phyloP scores from a whole-genome alignment of 176 grass and related monocot genomes.

The Dactylis glomerata region DNA sequence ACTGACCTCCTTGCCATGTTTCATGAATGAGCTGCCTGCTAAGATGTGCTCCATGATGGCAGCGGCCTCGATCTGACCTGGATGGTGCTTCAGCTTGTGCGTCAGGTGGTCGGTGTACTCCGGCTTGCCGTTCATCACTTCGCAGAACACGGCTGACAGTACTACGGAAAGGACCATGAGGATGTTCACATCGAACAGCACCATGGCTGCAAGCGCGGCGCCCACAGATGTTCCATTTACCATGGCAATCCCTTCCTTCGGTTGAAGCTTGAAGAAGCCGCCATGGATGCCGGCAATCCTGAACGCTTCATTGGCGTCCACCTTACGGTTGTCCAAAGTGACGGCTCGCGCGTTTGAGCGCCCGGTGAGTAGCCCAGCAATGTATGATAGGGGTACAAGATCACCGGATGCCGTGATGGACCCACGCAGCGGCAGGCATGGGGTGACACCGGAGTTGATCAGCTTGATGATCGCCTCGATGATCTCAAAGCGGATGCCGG shows the following conservation, averaged over 20 bases:
- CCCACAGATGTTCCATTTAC: conserved; percentile 91
- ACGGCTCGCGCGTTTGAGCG: conserved; percentile 59
- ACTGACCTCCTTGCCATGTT: conserved; percentile 67
- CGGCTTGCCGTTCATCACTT: conserved; percentile 88
- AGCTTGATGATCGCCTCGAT: conserved; percentile 66
- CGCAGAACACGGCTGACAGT: conserved; percentile 69
- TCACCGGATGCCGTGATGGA: conserved; percentile 81
- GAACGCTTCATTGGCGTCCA: conserved; percentile 71
- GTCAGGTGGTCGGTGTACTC: conserved; percentile 89
- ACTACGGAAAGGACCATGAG: conserved; percentile 67
- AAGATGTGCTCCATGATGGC: conserved; percentile 91
- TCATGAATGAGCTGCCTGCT: conserved; percentile 78
- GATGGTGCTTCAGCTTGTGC: conserved; percentile 96
- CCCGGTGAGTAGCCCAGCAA: conserved; percentile 68
- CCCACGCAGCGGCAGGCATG: conserved; percentile 67
- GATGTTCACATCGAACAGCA: conserved; percentile 73
- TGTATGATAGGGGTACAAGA: conserved; percentile 74
- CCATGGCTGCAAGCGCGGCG: conserved; percentile 60
- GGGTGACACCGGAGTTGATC: conserved; percentile 60
- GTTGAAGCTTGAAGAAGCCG: conserved; percentile 78
- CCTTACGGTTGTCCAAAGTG: conserved; percentile 42
- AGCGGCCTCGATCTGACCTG: conserved; percentile 80
- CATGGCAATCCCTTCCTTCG: conserved; percentile 85
- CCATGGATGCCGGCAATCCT: conserved; percentile 58
- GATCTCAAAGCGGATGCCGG: conserved; percentile 85